Evolutionary conservation across 208 protist genomes (phyloP), one percentile per base, ranked within the genome.

Genomic region (Porcisia deanei): DNA sequence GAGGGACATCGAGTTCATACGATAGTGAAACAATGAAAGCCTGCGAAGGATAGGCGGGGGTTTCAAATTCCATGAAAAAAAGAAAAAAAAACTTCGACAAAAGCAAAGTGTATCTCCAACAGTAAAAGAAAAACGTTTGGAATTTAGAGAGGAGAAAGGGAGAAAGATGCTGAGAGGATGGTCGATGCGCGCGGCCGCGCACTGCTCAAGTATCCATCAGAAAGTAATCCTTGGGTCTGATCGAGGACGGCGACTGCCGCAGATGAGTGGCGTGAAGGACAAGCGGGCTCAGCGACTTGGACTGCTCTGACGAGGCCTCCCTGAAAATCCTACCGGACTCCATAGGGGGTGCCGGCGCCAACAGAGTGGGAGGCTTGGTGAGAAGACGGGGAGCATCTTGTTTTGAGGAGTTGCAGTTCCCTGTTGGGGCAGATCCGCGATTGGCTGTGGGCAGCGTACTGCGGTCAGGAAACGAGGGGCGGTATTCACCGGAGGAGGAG

Each of bases 201-300:
- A 49, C 20, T 47, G 52, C 47, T 75, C 39, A 77, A n/a, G 45
- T 47, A 34, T 63, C 59, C 52, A 77, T 59, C n/a, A 74, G 18
- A 52, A 85, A 82, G 30, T 65, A 73, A 39, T 71, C 66, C 25
- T 76, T 77, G 49, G 63, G 79, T 74, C 30, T 67, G 47, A 1
- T n/a, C 34, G 3, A 37, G 2, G 20, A 10, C 9, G 18, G 7
- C 9, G 34, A 57, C 52, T n/a, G n/a, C 49, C 25, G 47, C 47
- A n/a, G 65, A 30, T 0, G 57, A 69, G 1, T 8, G 34, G 73
- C 73, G 49, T 72, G 73, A 59, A 82, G 64, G 37, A 80, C 68
- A 12, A 85, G 81, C 3, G 81, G 81, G 12, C 71, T 45, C 30
- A 85, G 73, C 20, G 72, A 59, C 43, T 73, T 69, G 34, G 66